Evolutionary conservation across 345 rosid species (phyloP), one percentile per base, ranked within the genome.

Genomic region (Eucalyptus viminalis): DNA sequence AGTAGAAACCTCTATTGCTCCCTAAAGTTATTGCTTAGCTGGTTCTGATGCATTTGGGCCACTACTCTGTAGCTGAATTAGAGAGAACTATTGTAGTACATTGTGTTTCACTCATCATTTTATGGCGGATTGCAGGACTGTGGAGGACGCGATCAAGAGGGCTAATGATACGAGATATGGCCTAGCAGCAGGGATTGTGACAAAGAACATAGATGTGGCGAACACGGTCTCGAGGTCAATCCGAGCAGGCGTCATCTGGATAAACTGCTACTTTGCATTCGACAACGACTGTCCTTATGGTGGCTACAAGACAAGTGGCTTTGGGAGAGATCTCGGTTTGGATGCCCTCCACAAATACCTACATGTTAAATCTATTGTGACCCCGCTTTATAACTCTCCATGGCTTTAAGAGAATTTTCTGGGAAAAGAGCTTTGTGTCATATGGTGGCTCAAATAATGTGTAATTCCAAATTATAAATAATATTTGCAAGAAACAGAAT

Each of bases 151-250:
- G 8, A 96, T 95, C 24, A 89, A 90, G 91, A 89, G 86, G 2
- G 99, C 98, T 25, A 97, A 96, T 89, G 91, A 91, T 29, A 95
- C 98, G 4, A 92, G 81, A 37, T 97, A 95, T 34, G 99, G 99
- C 5, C 91, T 97, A 7, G 99, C 98, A 56, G 98, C 98, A 5
- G 99, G 98, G 6, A 90, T 97, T 22, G 62, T 95, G 80, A 97
- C 97, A 44, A 92, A 95, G 88, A 88, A 94, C 93, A 14, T 97
- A 83, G 94, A 97, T 72, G 62, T 93, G 49, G 95, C 95, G 1
- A 97, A 95, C 90, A 95, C 94, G 1, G 95, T 97, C 17, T 92
- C 98, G 4, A 93, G 98, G 88, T 95, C 99, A 3, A 92, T 96
- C 58, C 89, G 94, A 37, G 97, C 96, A 0, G 98, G 97, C 3